These are phyloP conservation scores for Neoarthrinium moseri DNA, from an alignment of 2,329 filamentous ascomycete genomes.

Conservation along the genomic window DNA sequence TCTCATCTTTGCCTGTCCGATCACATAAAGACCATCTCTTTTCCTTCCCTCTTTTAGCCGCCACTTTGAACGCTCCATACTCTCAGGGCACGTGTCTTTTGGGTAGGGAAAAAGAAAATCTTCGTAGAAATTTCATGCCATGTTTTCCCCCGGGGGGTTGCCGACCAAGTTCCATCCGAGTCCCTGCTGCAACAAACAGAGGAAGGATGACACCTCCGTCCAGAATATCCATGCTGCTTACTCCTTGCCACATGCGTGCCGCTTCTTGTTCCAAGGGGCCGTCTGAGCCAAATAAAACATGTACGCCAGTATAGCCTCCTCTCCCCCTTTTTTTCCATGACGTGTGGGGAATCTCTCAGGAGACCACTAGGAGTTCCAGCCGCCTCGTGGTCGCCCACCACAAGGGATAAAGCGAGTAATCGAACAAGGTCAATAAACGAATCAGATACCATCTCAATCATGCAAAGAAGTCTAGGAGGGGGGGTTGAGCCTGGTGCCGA, in stretches of 20 bases:
- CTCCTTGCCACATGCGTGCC: constrained; percentile 18
- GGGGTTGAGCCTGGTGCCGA: constrained; percentile 17
- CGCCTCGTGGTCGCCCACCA: constrained; percentile 29
- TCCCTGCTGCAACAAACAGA: constrained; percentile 19
- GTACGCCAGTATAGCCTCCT: constrained; percentile 23
- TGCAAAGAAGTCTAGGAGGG: constrained; percentile 52
- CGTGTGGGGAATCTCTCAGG: constrained; percentile 24
- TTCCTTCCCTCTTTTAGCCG: constrained; percentile 25
- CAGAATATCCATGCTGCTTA: constrained; percentile 22
- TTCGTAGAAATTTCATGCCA: constrained; percentile 30
- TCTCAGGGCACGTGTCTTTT: constrained; percentile 17
- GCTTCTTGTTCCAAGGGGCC: constrained; percentile 8
- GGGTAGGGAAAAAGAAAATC: constrained; percentile 30
- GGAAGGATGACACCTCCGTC: constrained; percentile 13
- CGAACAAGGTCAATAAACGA: constrained; percentile 37
- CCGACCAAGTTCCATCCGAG: constrained; percentile 23
- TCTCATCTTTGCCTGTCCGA: constrained; percentile 20
- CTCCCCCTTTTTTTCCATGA: too few relatives aligned
- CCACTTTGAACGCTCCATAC: constrained; percentile 18
- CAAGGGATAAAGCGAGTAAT: constrained; percentile 32
- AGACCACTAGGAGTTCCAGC: constrained; percentile 27
- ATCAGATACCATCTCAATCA: constrained; percentile 50
- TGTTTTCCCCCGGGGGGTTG: constrained; percentile 25
- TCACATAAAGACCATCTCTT: constrained; percentile 22
- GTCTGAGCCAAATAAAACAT: constrained; percentile 29